Base-by-base conservation (phyloP, 768 basidiomycete genomes). In the Hebeloma cylindrosporum region DNA sequence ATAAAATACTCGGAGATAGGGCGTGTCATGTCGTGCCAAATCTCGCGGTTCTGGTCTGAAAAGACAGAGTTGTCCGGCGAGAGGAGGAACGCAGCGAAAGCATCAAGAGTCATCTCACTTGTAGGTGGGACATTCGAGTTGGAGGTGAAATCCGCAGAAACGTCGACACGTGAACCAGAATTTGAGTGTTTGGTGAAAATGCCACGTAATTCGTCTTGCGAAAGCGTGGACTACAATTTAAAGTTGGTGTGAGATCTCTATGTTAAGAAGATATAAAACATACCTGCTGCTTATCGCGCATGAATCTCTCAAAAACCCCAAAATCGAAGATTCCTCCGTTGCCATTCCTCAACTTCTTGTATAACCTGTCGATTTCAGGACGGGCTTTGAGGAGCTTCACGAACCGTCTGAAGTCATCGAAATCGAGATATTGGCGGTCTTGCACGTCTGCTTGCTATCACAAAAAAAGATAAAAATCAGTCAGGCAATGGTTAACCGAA, bases 1-100 rank as follows among this genome's bases (percentile, higher is more conserved):
- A 96, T 82, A 59, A 75, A 93, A 38, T 98, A 98, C 45, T 97
- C 90, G 1, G 82, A 75, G 7, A 99, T 68, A 2, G 95, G 93
- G 1, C 79, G 74, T 0, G 88, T 85, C 96, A 98, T 97, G 58
- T 95, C 86, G 34, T 93, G 89, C 58, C 71, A 73, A 9, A 81
- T 67, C 20, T 66, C 67, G 21, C 52, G 57, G 40, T 72, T 58
- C 39, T 68, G 72, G 64, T 61, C 81, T 62, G 58, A 62, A 52
- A 75, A 74, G 0, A 69, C 69, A 3, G 82, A 72, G 58, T 96
- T 96, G 53, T 92, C 87, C 0, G 78, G 65, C 2, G 93, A 93
- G 11, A 86, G 66, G 1, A 98, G 77, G 69, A 93, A 96, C 0
- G 87, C 70, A 0, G 80, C 79, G 59, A 98, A 88, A 0, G 72